Base-by-base conservation (phyloP, 306 rosid genomes). In the Vicia villosa region DNA sequence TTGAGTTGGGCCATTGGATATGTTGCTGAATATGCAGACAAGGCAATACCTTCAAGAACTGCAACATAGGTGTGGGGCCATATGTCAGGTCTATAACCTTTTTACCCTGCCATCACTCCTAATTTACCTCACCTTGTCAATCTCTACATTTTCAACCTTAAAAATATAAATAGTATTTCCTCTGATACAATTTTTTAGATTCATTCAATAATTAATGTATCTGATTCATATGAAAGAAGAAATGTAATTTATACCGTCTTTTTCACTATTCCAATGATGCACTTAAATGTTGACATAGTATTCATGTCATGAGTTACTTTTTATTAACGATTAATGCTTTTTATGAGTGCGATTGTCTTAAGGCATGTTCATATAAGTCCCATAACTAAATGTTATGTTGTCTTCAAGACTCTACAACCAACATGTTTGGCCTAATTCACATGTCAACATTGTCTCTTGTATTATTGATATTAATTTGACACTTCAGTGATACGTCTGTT, bases 1-100 rank as follows among this genome's bases (percentile, higher is more conserved):
- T 41, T 20, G 74, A 59, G 60, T 58, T 77, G 81, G 68, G 54
- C 76, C 81, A 77, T 15, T 77, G 70, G 76, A 11, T 63, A 9
- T 63, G 68, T 63, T 67, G 7, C 72, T 42, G 28, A 77, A 63
- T 70, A 15, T 66, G 46, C 16, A 72, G 82, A 78, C 82, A 78
- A 58, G 74, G 61, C 19, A 49, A 59, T 61, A 49, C 42, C 42
- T 69, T 69, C 52, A 74, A 74, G 73, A 28, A 30, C 22, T 47
- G 69, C 59, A 69, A 57, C 69, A 69, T 63, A 55, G 64, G n/a
- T 17, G 77, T 19, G 77, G 80, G 83, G 52, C 79, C 83, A 63
- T 80, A 26, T 80, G 77, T 74, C 83, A 69, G 50, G 80, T 75
- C 69, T 63, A 69, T 43, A 56, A 69, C 80, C 40, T 62, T 15